Evolutionary conservation across 768 basidiomycete genomes (phyloP), one percentile per base, ranked within the genome.

Genomic region (Saitozyma sp.): DNA sequence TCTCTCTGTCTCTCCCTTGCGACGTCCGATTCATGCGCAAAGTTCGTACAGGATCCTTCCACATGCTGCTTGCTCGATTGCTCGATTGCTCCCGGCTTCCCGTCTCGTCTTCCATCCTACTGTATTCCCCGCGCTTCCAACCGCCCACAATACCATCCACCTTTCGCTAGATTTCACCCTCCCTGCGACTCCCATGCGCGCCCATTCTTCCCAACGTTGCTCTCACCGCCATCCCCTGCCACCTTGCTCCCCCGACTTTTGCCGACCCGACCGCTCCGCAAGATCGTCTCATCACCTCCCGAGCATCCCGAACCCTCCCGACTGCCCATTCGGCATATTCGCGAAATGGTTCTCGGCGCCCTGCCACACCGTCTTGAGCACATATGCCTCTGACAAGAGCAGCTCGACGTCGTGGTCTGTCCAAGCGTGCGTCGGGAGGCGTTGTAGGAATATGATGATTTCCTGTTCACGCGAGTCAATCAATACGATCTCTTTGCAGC

Each of bases 401-500:
- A 98, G 85, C 76, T 97, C 92, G 51, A 98, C 88, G 74, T 98
- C 92, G 71, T 94, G 89, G 78, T 98, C 94, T 19, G 88, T 87
- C 96, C 96, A 99, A 58, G 85, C 86, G 75, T 93, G 91, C 7
- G 77, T 80, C 7, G 78, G 80, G 9, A 78, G 74, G 61, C 70
- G 73, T 70, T 78, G 81, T 13, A 99, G 84, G 82, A 96, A 99
- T 89, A 99, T 98, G 78, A 99, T 98, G 78, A 98, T 94, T 60
- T 92, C 93, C 95, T 98, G 68, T 29, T 29, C 29, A 46, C 9
- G 49, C 56, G 58, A 51, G 43, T 39, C 19, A 57, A 53, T 42
- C 13, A 14, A 14, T 14, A 39, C 45, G 20, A 37, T 17, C n/a
- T 41, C 29, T 54, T 1, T 10, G 9, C 19, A 46, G 19, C 56